A percentile compares a stretch with the other conserved stretches of the same genome.
Evolutionary conservation across 169 alveolate species (phyloP).

Genomic region (Plasmodium inui): DNA sequence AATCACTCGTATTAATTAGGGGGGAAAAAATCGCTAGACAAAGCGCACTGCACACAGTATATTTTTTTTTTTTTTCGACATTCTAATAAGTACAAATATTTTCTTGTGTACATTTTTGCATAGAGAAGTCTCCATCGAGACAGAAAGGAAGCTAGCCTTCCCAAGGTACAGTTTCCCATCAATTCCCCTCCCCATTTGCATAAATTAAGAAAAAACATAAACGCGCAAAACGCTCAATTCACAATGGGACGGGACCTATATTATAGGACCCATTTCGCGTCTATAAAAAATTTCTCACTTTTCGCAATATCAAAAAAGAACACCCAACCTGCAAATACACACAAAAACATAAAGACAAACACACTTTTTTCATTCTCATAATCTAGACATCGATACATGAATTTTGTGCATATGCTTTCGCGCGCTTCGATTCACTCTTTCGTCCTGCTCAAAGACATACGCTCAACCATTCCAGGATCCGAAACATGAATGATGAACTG

Average conservation of each 20-base stretch:
- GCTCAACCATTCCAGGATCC: not conserved
- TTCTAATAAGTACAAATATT: not conserved
- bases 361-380: conserved; percentile 7
- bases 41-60: conserved; percentile 37
- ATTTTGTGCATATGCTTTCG: conserved; percentile 16
- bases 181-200: not conserved
- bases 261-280: not conserved
- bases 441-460: not conserved
- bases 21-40: conserved; percentile 38
- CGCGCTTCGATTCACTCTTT: not conserved
- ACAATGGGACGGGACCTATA: not conserved
- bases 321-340: not conserved
- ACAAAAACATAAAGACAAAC: not conserved
- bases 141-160: not conserved
- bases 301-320: conserved; percentile 2
- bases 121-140: not conserved
- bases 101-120: not conserved
- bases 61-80: not conserved
- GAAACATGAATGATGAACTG: conserved; percentile 66
- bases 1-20: not conserved
- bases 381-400: conserved; percentile 4
- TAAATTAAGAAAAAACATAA: conserved; percentile 4
- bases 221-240: not conserved
- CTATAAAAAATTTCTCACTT: not conserved
- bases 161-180: not conserved